A percentile compares a stretch with the other conserved stretches of the same genome.
Conservation (phyloP, 106 monocot genomes). For the Dendrobium nobile region DNA sequence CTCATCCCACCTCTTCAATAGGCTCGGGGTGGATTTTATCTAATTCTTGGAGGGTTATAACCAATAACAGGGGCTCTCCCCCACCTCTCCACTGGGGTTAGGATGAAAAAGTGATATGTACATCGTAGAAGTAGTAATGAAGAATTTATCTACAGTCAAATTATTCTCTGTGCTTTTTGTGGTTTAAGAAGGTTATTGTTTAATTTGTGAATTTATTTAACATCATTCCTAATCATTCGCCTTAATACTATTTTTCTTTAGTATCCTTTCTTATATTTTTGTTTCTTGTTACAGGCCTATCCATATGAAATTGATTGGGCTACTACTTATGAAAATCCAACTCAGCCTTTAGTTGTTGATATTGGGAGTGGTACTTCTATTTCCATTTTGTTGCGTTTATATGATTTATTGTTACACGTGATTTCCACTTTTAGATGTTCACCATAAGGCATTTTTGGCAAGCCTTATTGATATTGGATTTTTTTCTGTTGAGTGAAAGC, state of each 20-base stretch:
- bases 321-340: conserved; percentile 49
- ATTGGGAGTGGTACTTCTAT: conserved; percentile 83
- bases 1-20: neutral
- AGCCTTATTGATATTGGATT: neutral
- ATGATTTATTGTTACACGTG: neutral
- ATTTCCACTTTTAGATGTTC: neutral
- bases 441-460: neutral
- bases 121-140: neutral
- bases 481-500: neutral
- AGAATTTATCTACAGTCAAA: neutral
- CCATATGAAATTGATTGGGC: conserved; percentile 58
- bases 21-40: too few species aligned
- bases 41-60: too few species aligned
- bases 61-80: too few species aligned
- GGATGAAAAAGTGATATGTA: too few species aligned
- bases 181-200: neutral
- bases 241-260: neutral
- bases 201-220: neutral
- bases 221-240: neutral
- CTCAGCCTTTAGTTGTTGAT: conserved; percentile 63
- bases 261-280: conserved; percentile 7
- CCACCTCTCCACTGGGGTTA: too few species aligned
- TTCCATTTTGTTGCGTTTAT: neutral
- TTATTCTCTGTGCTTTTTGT: neutral
- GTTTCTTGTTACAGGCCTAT: conserved; percentile 55